These are phyloP conservation scores for Peronospora destructor DNA, from an alignment of 352 stramenopile species.

Conservation along the genomic window DNA sequence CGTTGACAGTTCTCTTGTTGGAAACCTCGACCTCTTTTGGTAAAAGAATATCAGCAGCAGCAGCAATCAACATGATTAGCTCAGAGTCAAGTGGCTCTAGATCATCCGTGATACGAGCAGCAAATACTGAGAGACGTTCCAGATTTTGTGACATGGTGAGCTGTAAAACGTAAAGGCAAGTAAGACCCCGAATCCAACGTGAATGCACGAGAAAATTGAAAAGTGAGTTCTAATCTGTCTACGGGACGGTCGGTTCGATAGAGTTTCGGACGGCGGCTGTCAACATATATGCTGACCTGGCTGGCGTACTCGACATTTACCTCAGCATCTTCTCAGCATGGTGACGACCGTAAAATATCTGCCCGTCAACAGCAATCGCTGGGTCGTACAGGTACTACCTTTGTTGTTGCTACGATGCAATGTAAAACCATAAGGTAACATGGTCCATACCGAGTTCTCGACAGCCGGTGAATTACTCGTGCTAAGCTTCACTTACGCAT, in stretches of 20 bases:
- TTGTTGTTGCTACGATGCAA: conserved; percentile 15
- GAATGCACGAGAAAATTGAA: conserved; percentile 28
- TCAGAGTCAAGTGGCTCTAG: too few species aligned
- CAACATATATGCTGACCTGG: conserved; percentile 12
- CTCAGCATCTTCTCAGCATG: conserved; percentile 26
- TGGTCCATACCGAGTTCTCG: conserved; percentile 13
- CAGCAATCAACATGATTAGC: too few species aligned
- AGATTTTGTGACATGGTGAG: conserved; percentile 32
- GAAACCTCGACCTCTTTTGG: conserved; percentile 9
- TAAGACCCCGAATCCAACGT: conserved; percentile 22
- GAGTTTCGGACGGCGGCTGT: conserved; percentile 4
- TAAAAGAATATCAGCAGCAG: conserved; percentile 7
- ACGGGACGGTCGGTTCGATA: not conserved
- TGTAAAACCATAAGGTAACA: conserved; percentile 11
- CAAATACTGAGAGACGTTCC: conserved; percentile 29
- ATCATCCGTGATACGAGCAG: too few species aligned
- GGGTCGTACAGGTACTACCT: conserved; percentile 10
- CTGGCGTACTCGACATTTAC: conserved; percentile 23
- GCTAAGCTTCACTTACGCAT: conserved; percentile 8
- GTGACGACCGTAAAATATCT: conserved; percentile 8
- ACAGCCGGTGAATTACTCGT: conserved; percentile 1
- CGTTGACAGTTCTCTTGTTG: conserved; percentile 19
- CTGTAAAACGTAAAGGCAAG: not conserved
- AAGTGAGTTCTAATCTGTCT: conserved; percentile 14
- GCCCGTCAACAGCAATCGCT: conserved; percentile 7